These are phyloP conservation scores for Fraxinus cuspidata DNA, from an alignment of 257 asterid species.

Conservation along the genomic window DNA sequence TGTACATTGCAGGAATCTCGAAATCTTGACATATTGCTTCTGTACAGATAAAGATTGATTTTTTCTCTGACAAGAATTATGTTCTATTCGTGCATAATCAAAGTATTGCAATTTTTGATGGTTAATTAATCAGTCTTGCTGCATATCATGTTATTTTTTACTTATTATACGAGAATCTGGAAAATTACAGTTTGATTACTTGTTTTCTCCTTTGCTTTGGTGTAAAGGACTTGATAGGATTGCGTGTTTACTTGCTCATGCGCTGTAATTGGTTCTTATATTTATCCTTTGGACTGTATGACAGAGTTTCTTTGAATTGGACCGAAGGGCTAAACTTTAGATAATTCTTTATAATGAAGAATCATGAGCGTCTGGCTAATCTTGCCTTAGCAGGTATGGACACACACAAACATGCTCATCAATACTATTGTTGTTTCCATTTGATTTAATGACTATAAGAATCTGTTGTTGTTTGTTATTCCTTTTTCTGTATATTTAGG, in stretches of 20 bases:
- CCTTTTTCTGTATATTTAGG: neutral
- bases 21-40: neutral
- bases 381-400: conserved; percentile 44
- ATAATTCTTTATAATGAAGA: conserved; percentile 33
- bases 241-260: neutral
- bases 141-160: neutral
- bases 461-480: neutral
- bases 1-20: neutral
- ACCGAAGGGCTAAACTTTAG: neutral
- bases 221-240: neutral
- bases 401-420: neutral
- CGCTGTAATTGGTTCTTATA: neutral
- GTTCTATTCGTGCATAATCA: neutral
- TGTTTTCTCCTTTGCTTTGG: neutral
- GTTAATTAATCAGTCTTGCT: neutral
- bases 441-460: neutral
- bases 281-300: neutral
- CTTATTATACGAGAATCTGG: neutral
- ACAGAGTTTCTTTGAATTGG: neutral
- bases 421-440: neutral
- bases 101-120: neutral
- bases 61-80: neutral
- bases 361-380: conserved; percentile 43
- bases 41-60: neutral
- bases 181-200: neutral